phyloP scores from a whole-genome alignment of 2,329 filamentous ascomycete genomes.

The Talaromyces sp. region DNA sequence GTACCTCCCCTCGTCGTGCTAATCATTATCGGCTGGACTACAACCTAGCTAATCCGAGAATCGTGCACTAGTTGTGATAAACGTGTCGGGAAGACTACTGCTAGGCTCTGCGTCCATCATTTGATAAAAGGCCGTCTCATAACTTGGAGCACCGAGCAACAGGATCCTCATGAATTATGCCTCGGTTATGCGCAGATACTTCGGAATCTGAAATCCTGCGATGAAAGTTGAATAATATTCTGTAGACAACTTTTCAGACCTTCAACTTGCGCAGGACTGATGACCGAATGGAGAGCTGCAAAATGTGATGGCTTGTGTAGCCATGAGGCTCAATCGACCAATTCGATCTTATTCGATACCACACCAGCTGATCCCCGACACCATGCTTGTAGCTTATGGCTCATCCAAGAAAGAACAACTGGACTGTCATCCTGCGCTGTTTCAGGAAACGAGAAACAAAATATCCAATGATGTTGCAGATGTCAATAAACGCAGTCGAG shows the following conservation, averaged over 20 bases:
- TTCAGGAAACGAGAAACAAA: neutral
- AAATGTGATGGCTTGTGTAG: neutral
- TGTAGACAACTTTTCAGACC: neutral
- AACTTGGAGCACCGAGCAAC: neutral
- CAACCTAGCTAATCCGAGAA: neutral
- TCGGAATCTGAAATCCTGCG: neutral
- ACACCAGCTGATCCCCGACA: neutral
- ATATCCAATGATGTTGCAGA: slow-evolving; percentile 12
- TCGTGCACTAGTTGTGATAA: neutral
- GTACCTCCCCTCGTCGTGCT: neutral
- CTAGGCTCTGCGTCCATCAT: neutral
- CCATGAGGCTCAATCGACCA: neutral
- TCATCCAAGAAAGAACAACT: neutral
- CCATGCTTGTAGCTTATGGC: neutral
- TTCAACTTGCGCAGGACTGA: neutral
- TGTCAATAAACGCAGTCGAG: slow-evolving; percentile 1
- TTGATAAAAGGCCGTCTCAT: neutral
- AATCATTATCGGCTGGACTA: neutral
- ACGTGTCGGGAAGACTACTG: neutral
- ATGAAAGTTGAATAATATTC: neutral
- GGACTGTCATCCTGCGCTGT: neutral
- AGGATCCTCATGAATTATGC: neutral
- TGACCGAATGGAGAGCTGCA: neutral
- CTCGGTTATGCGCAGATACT: neutral
- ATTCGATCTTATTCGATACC: neutral